Evolutionary conservation across 495 filamentous ascomycete species (phyloP).

Genomic region (Talaromyces wortmannii): DNA sequence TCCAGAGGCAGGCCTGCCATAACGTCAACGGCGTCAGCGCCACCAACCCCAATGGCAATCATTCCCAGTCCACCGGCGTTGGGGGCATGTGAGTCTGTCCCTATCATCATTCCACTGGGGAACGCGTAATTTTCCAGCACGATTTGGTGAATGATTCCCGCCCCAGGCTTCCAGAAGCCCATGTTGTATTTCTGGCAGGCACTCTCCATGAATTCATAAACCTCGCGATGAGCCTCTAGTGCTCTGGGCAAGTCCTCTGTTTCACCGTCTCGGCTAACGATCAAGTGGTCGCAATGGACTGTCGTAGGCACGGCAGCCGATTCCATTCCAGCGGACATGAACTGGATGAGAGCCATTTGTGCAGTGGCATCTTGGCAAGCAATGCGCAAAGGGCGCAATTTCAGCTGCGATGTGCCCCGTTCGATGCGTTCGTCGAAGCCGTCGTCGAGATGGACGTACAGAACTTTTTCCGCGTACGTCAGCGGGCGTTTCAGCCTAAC

Average conservation of each 20-base stretch:
- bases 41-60: no score
- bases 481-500: slow-evolving; percentile 91
- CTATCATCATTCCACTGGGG: slow-evolving; percentile 96
- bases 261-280: slow-evolving; percentile 93
- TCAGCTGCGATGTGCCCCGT: slow-evolving; percentile 91
- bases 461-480: slow-evolving; percentile 95
- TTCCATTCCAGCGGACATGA: slow-evolving; percentile 97
- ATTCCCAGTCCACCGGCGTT: slow-evolving; percentile 99
- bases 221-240: slow-evolving; percentile 95
- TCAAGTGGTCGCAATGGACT: slow-evolving; percentile 99
- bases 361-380: slow-evolving; percentile 99
- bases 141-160: slow-evolving; percentile 99
- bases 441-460: slow-evolving; percentile 98
- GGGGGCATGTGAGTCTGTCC: slow-evolving; percentile 97
- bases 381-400: slow-evolving; percentile 92
- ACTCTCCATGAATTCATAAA: slow-evolving; percentile 93
- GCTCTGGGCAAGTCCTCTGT: slow-evolving; percentile 91
- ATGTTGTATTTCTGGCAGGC: slow-evolving; percentile 99
- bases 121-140: slow-evolving; percentile 98
- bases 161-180: slow-evolving; percentile 98
- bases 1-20: slow-evolving; percentile 96
- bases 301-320: slow-evolving; percentile 91
- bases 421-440: slow-evolving; percentile 93
- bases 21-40: no score
- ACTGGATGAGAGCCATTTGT: slow-evolving; percentile 99